Evolutionary conservation across 2,329 filamentous ascomycete genomes (phyloP), one percentile per base, ranked within the genome.

Genomic region (Calonectria pseudoreteaudii): DNA sequence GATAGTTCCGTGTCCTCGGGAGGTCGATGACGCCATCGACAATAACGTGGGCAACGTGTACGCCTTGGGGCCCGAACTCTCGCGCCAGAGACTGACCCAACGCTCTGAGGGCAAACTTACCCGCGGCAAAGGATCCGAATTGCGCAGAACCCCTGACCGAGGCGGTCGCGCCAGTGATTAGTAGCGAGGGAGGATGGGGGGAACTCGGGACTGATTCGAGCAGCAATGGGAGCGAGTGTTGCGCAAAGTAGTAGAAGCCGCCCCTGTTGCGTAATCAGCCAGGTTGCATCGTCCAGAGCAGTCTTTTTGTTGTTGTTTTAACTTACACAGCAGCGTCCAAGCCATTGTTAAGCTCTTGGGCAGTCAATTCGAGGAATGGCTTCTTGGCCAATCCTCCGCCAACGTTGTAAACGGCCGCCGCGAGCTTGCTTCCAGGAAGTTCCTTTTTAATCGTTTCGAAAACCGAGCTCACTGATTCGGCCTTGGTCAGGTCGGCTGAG

Each of bases 11-110:
- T 1, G 92, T 94, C 75, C 90, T 87, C 0, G 94, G 94, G 68
- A 94, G 95, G 83, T 97, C 94, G 83, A 98, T 98, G 1, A 94
- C 90, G 0, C 95, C 95, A 81, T 98, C 95, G 69, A 97, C 93
- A 74, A 98, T 91, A 7, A 93, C 92, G 85, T 97, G 94, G 0
- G 93, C 91, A 1, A 98, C 93, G 83, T 98, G 95, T 2, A 98
- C 90, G 3, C 95, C 95, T 83, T 94, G 88, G 0, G 95, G 95
- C 0, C 94, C 94, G 83, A 97, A 98, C 83, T 98, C 95, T 71
- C 93, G 90, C 0, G 95, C 94, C 31, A 98, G 87, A 41, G 91
- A 93, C 84, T 96, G 94, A 0, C 90, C 89, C 66, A 97, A 85
- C 0, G 93, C 94, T 38, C 95, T 89, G 78, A 94, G 86, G 5